A percentile compares a stretch with the other conserved stretches of the same genome.
These are phyloP conservation scores for Termitomyces sp. DNA, from an alignment of 768 basidiomycete genomes.

Conservation along the genomic window DNA sequence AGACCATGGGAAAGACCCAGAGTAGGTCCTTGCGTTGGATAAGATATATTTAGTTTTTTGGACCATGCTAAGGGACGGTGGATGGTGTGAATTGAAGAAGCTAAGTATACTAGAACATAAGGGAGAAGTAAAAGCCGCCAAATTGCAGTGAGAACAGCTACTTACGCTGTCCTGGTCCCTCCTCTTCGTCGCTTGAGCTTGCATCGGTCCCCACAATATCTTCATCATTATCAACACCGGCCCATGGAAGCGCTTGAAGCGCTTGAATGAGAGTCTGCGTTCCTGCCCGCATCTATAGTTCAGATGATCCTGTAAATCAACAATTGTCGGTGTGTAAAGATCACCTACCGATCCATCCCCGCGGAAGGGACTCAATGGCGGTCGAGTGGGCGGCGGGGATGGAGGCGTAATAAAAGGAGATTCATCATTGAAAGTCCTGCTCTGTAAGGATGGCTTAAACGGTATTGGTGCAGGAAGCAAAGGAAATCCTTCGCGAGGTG, in stretches of 20 bases:
- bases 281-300: constrained; percentile 70
- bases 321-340: constrained; percentile 5
- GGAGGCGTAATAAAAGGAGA: constrained; percentile 66
- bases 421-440: constrained; percentile 23
- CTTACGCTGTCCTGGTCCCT: constrained; percentile 33
- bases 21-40: constrained; percentile 10
- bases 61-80: constrained; percentile 75
- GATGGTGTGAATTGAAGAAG: constrained; percentile 87
- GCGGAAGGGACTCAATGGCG: constrained; percentile 47
- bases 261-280: constrained; percentile 89
- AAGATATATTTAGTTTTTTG: constrained; percentile 32
- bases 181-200: constrained; percentile 63
- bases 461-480: constrained; percentile 16
- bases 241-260: constrained; percentile 79
- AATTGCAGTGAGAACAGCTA: background rate
- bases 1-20: constrained; percentile 13
- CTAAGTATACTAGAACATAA: constrained; percentile 39
- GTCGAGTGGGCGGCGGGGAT: constrained; percentile 51
- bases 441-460: background rate
- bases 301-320: constrained; percentile 4
- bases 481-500: constrained; percentile 44
- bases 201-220: constrained; percentile 40
- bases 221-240: constrained; percentile 65
- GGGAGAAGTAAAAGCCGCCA: background rate
- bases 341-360: constrained; percentile 65